Base-by-base conservation (phyloP, 306 rosid genomes). In the Echinosophora koreensis region DNA sequence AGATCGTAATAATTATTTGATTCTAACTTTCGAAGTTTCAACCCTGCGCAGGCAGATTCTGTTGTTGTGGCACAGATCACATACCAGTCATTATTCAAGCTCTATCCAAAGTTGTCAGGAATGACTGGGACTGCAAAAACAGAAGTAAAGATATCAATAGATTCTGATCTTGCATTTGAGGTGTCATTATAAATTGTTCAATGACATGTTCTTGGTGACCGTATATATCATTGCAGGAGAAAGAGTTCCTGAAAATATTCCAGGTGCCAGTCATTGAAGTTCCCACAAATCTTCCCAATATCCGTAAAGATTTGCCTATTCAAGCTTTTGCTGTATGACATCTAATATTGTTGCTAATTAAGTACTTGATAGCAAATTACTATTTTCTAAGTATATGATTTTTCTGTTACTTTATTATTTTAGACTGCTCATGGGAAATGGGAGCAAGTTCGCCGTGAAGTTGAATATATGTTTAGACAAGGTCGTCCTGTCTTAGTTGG, bases 101-200 rank as follows among this genome's bases (percentile, higher is more conserved):
- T 95, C 82, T 95, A 90, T 80, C 98, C 98, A 41, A 95, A 89
- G 85, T 82, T 95, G 77, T 95, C 97, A 35, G 98, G 97, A 86
- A 95, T 95, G 98, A 95, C 97, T 57, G 98, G 98, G 79, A 95
- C 97, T 78, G 98, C 98, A 75, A 95, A 95, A 89, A 95, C 98
- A 34, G 98, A 95, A 90, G 98, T 92, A 83, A 59, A 59, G 56
- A 68, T 76, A 65, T 56, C 84, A 49, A 66, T 51, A 61, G 82
- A 12, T 73, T 72, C 63, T 65, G 67, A 65, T 49, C 46, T 87
- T 41, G 55, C 84, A 60, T 77, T 66, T 75, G 22, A 77, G 63
- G 15, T 82, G 61, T 69, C 67, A 46, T 60, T 74, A 57, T 72
- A 54, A 63, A 41, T 64, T 71, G 17, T 38, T 69, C 59, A 63